phyloP scores from a whole-genome alignment of 2,329 filamentous ascomycete genomes.

The Clonostachys chloroleuca region DNA sequence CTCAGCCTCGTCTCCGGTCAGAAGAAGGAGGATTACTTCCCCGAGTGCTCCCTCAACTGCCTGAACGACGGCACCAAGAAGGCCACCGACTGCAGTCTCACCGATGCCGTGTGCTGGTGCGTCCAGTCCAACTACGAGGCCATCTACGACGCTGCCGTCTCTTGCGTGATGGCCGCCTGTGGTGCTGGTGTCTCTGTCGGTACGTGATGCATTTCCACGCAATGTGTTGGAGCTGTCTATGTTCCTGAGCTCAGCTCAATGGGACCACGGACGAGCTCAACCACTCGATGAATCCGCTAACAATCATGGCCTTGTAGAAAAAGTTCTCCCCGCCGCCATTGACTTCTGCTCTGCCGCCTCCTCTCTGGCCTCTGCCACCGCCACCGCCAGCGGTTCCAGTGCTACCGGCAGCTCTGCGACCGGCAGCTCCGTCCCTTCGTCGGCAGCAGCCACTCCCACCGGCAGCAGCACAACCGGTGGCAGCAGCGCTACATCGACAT shows the following conservation, averaged over 20 bases:
- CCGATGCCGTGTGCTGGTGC: conserved; percentile 13
- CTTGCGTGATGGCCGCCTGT: conserved; percentile 32
- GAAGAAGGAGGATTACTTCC: conserved; percentile 10
- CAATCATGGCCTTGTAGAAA: conserved; percentile 3
- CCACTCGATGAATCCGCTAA: no score
- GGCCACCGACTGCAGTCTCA: conserved; percentile 9
- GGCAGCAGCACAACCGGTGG: no score
- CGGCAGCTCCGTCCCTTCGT: no score
- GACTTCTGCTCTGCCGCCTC: conserved; percentile 7
- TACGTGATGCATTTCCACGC: no score
- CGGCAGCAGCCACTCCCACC: no score
- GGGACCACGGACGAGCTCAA: no score
- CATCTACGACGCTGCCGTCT: conserved; percentile 29
- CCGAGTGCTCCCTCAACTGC: conserved; percentile 11
- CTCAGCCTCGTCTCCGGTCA: conserved; percentile 5
- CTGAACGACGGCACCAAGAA: conserved; percentile 9
- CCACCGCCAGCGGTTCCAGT: no score
- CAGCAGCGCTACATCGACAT: no score
- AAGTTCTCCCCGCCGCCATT: conserved; percentile 12
- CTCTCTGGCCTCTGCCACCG: no score
- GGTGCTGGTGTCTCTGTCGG: conserved; percentile 21
- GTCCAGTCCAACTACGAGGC: conserved; percentile 22
- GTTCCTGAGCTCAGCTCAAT: no score
- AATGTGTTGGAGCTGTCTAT: no score
- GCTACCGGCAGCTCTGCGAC: no score